phyloP scores from a whole-genome alignment of 345 rosid genomes.

The Rhodamnia rubescens region DNA sequence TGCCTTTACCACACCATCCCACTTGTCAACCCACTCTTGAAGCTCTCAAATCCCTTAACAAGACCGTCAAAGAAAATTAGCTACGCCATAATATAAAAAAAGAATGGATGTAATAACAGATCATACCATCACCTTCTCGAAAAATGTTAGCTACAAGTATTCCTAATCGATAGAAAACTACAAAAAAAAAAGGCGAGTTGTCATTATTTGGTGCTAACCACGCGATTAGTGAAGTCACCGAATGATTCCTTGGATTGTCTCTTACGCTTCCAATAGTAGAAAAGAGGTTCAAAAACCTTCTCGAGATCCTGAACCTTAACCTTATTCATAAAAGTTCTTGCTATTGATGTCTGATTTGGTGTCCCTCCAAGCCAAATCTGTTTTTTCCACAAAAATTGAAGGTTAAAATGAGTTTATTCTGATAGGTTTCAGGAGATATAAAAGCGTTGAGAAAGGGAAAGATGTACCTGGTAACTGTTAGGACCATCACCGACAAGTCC shows the following conservation, averaged over 20 bases:
- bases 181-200: not conserved
- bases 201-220: conserved; percentile 32
- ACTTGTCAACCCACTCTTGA: conserved; percentile 53
- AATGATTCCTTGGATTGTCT: conserved; percentile 80
- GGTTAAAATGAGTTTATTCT: not conserved
- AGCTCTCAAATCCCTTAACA: conserved; percentile 82
- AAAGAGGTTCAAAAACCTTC: conserved; percentile 78
- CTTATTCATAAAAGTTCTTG: conserved; percentile 74
- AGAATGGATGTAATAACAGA: not conserved
- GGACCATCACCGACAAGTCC: conserved; percentile 99
- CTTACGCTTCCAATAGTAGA: conserved; percentile 73
- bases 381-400: not conserved
- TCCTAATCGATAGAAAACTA: not conserved
- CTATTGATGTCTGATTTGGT: conserved; percentile 65
- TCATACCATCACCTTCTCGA: not conserved
- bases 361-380: conserved; percentile 98
- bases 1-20: conserved; percentile 47
- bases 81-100: not conserved
- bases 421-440: not conserved
- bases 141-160: not conserved
- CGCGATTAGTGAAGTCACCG: conserved; percentile 69
- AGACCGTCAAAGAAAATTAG: not conserved
- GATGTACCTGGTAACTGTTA: conserved; percentile 82
- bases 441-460: conserved; percentile 1
- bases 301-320: conserved; percentile 91